Evolutionary conservation across 805 yeast species (phyloP).

Genomic region (Suhomyces sp.): DNA sequence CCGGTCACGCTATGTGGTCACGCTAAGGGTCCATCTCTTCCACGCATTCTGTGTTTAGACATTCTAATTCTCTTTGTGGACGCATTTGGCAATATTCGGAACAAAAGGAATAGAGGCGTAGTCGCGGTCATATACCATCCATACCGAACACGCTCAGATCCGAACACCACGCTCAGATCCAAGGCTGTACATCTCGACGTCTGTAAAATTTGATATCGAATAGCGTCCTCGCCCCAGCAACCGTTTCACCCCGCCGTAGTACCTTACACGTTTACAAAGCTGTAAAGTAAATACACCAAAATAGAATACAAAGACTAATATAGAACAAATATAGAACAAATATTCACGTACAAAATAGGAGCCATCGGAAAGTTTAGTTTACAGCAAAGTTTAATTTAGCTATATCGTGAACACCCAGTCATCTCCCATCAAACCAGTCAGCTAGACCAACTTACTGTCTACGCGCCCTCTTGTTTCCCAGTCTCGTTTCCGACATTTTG

Average conservation of each 20-base stretch:
- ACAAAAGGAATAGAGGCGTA: background rate
- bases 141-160: background rate
- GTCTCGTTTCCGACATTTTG: background rate
- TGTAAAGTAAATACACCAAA: background rate
- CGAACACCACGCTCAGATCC: background rate
- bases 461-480: background rate
- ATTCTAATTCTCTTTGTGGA: background rate
- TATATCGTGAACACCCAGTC: background rate
- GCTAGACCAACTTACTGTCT: background rate
- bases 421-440: background rate
- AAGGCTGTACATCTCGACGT: background rate
- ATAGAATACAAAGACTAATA: background rate
- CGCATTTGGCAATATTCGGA: background rate
- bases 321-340: background rate
- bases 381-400: background rate
- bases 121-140: background rate
- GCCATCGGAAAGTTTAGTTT: background rate
- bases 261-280: background rate
- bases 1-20: background rate
- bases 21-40: background rate
- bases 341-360: background rate
- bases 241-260: background rate
- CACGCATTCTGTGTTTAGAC: background rate
- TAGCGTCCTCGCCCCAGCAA: background rate
- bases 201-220: background rate